Conservation (phyloP, 1,284 basidiomycete species). For the Leccinum pseudoinsigne region DNA sequence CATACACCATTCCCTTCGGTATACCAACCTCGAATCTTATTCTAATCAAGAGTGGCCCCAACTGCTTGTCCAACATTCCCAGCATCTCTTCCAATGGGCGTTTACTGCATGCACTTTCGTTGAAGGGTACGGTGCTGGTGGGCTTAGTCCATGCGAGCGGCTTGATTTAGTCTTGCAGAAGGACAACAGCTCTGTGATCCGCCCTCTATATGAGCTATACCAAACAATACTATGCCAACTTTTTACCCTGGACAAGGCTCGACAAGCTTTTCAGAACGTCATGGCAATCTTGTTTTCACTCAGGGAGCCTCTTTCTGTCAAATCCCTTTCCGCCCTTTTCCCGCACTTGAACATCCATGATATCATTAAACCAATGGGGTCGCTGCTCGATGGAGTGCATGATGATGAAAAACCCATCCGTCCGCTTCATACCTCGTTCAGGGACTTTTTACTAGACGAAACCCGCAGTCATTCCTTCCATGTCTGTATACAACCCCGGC, state of each 20-base stretch:
- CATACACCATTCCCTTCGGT: background rate
- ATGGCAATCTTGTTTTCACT: background rate
- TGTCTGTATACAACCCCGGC: background rate
- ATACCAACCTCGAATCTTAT: no score
- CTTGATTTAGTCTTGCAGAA: background rate
- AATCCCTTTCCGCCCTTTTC: background rate
- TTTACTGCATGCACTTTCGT: background rate
- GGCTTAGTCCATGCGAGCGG: background rate
- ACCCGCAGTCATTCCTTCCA: background rate
- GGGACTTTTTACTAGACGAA: background rate
- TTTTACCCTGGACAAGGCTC: background rate
- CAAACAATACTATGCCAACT: background rate
- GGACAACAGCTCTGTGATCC: background rate
- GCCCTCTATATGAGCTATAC: background rate
- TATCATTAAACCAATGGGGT: background rate
- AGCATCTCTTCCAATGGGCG: background rate
- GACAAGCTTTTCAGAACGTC: background rate
- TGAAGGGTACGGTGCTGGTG: background rate
- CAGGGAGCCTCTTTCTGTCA: background rate
- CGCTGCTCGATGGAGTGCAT: background rate
- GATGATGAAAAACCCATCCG: background rate
- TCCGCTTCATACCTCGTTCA: background rate
- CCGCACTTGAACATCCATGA: background rate
- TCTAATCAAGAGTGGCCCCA: background rate
- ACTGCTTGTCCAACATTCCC: background rate